phyloP scores from a whole-genome alignment of 306 rosid genomes.

The Lotus japonicus region DNA sequence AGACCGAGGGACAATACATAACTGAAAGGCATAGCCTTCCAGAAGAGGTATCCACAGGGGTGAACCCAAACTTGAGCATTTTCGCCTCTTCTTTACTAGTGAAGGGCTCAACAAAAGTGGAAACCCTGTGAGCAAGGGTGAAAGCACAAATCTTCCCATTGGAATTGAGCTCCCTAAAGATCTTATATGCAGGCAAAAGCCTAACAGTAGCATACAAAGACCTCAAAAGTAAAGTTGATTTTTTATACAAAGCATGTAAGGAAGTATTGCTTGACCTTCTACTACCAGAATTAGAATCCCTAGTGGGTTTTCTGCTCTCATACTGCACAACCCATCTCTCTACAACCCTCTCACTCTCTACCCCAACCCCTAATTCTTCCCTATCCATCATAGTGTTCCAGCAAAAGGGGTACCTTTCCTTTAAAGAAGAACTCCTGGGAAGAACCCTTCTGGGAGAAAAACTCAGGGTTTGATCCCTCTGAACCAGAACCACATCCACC shows the following conservation, averaged over 20 bases:
- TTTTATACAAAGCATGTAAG: constrained; percentile 56
- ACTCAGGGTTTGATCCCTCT: constrained; percentile 20
- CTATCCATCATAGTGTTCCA: constrained; percentile 39
- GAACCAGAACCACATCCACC: constrained; percentile 69
- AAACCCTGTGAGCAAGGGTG: constrained; percentile 63
- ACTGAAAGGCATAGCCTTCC: constrained; percentile 81
- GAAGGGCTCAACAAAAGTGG: constrained; percentile 65
- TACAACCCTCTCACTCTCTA: constrained; percentile 55
- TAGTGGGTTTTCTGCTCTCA: constrained; percentile 45
- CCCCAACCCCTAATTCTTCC: constrained; percentile 47
- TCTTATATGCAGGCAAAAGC: constrained; percentile 72
- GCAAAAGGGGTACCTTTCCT: constrained; percentile 38
- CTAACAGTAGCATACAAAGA: constrained; percentile 75
- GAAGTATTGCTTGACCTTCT: constrained; percentile 58
- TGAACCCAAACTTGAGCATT: constrained; percentile 68
- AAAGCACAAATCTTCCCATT: constrained; percentile 53
- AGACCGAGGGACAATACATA: constrained; percentile 47
- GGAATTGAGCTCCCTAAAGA: constrained; percentile 61
- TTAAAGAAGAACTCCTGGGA: constrained; percentile 35
- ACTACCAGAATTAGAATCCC: constrained; percentile 44
- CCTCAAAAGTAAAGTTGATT: constrained; percentile 70
- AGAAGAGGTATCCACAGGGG: constrained; percentile 68
- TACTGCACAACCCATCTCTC: constrained; percentile 86
- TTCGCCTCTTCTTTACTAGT: constrained; percentile 59
- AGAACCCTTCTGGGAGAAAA: constrained; percentile 46